Percentiles rank a stretch among this genome's conserved stretches.
These are phyloP conservation scores for Annulohypoxylon stygium DNA, from an alignment of 495 filamentous ascomycete species.

Conservation along the genomic window DNA sequence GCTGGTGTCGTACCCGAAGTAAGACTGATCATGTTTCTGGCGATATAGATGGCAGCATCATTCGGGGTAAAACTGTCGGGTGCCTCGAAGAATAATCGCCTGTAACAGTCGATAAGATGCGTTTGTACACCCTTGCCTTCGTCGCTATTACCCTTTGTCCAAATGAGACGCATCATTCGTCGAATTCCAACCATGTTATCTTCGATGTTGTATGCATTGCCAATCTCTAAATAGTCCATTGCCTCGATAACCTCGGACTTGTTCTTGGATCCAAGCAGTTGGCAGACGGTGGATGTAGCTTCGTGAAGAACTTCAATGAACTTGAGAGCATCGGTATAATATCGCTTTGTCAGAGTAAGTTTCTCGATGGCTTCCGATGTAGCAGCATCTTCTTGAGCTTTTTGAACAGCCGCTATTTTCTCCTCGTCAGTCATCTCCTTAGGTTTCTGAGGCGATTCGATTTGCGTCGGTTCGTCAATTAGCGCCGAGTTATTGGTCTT, in stretches of 20 bases:
- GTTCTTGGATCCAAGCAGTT: slow-evolving; percentile 91
- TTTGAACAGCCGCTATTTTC: slow-evolving; percentile 68
- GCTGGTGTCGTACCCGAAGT: slow-evolving; percentile 95
- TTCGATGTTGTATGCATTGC: slow-evolving; percentile 95
- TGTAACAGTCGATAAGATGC: slow-evolving; percentile 97
- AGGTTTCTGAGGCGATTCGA: slow-evolving; percentile 71
- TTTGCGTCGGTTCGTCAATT: slow-evolving; percentile 88
- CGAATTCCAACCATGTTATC: slow-evolving; percentile 90
- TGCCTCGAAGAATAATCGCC: slow-evolving; percentile 93
- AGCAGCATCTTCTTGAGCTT: slow-evolving; percentile 76
- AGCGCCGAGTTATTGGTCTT: slow-evolving; percentile 71
- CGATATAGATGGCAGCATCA: slow-evolving; percentile 95
- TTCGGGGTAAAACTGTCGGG: slow-evolving; percentile 87
- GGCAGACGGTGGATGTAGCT: slow-evolving; percentile 80
- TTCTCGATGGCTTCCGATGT: slow-evolving; percentile 84
- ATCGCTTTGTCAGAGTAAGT: slow-evolving; percentile 87
- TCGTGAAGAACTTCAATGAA: slow-evolving; percentile 95
- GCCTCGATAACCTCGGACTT: slow-evolving; percentile 98
- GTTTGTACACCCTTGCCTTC: slow-evolving; percentile 98
- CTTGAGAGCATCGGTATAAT: slow-evolving; percentile 89
- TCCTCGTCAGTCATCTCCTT: slow-evolving; percentile 70
- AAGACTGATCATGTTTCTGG: slow-evolving; percentile 97
- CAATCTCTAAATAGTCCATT: slow-evolving; percentile 97
- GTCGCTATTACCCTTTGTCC: slow-evolving; percentile 99
- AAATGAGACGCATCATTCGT: slow-evolving; percentile 95